phyloP scores from a whole-genome alignment of 805 yeast species.

The Ogataea trehalophila region DNA sequence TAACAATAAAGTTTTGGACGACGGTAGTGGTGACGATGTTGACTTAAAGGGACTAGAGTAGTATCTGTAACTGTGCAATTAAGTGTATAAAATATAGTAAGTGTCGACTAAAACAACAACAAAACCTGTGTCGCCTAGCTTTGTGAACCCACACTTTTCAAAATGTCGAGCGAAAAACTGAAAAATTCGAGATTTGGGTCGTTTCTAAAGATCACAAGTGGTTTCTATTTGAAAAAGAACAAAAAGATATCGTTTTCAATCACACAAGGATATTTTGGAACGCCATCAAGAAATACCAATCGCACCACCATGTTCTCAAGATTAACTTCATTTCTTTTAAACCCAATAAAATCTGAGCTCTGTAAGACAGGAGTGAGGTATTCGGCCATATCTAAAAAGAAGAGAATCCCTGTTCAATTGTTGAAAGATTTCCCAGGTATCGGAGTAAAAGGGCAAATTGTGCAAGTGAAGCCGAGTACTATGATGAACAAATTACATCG shows the following conservation, averaged over 20 bases:
- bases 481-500: conserved; percentile 79
- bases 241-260: too few relatives aligned
- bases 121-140: too few relatives aligned
- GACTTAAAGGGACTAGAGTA: conserved; percentile 13
- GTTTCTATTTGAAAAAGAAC: too few relatives aligned
- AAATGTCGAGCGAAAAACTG: too few relatives aligned
- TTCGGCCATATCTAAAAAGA: conserved; percentile 46
- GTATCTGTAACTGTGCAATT: too few relatives aligned
- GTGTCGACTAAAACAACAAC: too few relatives aligned
- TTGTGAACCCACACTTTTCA: too few relatives aligned
- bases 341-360: conserved; percentile 13
- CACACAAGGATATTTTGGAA: too few relatives aligned
- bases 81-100: too few relatives aligned
- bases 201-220: too few relatives aligned
- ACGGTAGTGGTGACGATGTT: conserved; percentile 14
- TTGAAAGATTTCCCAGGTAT: conserved; percentile 58
- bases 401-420: conserved; percentile 69
- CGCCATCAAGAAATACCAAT: neutral
- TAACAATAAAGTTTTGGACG: conserved; percentile 28
- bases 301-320: conserved; percentile 17
- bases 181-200: too few relatives aligned
- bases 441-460: conserved; percentile 69
- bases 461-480: conserved; percentile 68
- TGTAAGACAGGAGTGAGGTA: conserved; percentile 33
- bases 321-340: conserved; percentile 7